phyloP scores from a whole-genome alignment of 2,329 filamentous ascomycete species.

The Colletotrichum karsti region DNA sequence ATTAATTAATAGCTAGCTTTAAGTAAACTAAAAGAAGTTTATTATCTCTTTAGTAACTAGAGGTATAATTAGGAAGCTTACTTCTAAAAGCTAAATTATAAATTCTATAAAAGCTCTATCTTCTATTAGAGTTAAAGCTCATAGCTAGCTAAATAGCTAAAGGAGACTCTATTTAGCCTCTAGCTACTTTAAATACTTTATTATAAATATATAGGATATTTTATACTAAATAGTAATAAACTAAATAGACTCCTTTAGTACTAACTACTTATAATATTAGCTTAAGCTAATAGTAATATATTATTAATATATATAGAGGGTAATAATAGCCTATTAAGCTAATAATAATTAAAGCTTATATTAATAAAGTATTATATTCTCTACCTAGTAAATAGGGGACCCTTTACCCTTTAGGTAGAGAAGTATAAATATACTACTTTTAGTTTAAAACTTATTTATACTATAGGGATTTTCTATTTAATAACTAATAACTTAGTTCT shows the following conservation, averaged over 20 bases:
- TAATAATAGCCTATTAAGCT: too few species aligned
- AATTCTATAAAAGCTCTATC: neutral
- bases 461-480: too few species aligned
- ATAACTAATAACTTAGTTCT: too few species aligned
- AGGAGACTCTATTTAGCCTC: neutral
- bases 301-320: too few species aligned
- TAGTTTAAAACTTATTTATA: too few species aligned
- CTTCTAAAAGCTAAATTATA: neutral
- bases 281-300: too few species aligned
- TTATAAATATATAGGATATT: neutral
- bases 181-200: neutral
- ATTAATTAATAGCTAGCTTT: neutral
- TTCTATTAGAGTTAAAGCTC: neutral
- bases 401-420: too few species aligned
- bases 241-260: neutral
- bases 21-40: neutral
- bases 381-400: too few species aligned
- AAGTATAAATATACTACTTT: too few species aligned
- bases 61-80: neutral
- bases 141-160: neutral
- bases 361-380: too few species aligned
- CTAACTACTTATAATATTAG: too few species aligned
- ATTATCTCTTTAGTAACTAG: neutral
- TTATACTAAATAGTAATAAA: neutral
- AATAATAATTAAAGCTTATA: too few species aligned